Percentiles rank a stretch among this genome's conserved stretches.
Conservation (phyloP, 2,329 filamentous ascomycete genomes). For the Alternaria triticimaculans region DNA sequence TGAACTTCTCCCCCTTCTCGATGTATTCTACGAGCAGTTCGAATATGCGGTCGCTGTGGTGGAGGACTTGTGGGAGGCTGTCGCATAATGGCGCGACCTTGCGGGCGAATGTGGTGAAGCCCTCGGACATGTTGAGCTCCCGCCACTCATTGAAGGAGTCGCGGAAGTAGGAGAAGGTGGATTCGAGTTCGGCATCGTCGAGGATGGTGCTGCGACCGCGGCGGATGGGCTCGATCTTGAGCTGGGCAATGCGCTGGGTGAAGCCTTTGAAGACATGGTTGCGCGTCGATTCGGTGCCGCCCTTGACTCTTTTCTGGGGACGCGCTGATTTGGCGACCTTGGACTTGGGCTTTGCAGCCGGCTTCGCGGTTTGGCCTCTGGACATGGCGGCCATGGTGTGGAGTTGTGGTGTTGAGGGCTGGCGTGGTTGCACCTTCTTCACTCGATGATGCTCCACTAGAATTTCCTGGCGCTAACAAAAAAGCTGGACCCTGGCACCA, state of each 20-base stretch:
- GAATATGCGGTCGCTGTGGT: slow-evolving; percentile 88
- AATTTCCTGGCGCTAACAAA: slow-evolving; percentile 34
- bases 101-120: slow-evolving; percentile 78
- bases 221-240: slow-evolving; percentile 93
- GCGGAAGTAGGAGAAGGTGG: slow-evolving; percentile 85
- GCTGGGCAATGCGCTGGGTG: slow-evolving; percentile 84
- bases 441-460: slow-evolving; percentile 32
- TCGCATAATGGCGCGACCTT: slow-evolving; percentile 81
- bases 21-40: slow-evolving; percentile 77
- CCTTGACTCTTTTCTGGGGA: slow-evolving; percentile 70
- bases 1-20: slow-evolving; percentile 75
- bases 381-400: slow-evolving; percentile 54
- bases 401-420: slow-evolving; percentile 5
- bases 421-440: slow-evolving; percentile 1
- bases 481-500: slow-evolving; percentile 28
- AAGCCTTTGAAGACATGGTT: slow-evolving; percentile 93
- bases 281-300: slow-evolving; percentile 75
- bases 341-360: slow-evolving; percentile 20
- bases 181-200: slow-evolving; percentile 76
- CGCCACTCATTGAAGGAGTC: slow-evolving; percentile 85
- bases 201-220: slow-evolving; percentile 84
- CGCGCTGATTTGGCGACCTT: slow-evolving; percentile 34
- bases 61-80: slow-evolving; percentile 87
- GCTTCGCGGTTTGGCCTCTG: slow-evolving; percentile 37
- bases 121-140: slow-evolving; percentile 86